These are phyloP conservation scores for Debaryomyces nepalensis DNA, from an alignment of 1,139 yeast genomes.

Conservation along the genomic window DNA sequence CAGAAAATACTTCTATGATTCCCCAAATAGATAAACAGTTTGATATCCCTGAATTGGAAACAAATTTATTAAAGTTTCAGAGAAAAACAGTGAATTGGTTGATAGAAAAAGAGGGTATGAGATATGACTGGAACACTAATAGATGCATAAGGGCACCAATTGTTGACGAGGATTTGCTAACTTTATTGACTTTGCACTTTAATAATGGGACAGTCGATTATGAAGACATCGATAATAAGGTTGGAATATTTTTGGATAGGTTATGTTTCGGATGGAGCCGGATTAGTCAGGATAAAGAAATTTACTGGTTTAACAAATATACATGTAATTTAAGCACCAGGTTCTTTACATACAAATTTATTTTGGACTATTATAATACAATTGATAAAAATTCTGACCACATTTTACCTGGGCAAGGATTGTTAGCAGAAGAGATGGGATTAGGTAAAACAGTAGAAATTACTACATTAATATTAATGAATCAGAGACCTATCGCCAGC, in stretches of 20 bases:
- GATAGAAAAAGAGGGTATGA: conserved; percentile 59
- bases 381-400: conserved; percentile 20
- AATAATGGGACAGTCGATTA: conserved; percentile 11
- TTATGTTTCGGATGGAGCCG: conserved; percentile 59
- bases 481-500: conserved; percentile 56
- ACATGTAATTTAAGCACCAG: conserved; percentile 51
- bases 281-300: conserved; percentile 22
- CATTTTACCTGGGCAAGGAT: conserved; percentile 59
- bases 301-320: conserved; percentile 53
- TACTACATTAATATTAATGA: conserved; percentile 62
- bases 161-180: conserved; percentile 19
- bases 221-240: conserved; percentile 17
- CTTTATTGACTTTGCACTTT: conserved; percentile 2
- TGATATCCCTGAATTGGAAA: conserved; percentile 53
- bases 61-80: conserved; percentile 62
- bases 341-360: conserved; percentile 31
- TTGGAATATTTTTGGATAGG: conserved; percentile 34
- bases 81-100: conserved; percentile 69
- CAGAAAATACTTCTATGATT: conserved; percentile 34
- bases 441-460: conserved; percentile 92
- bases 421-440: conserved; percentile 95
- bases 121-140: conserved; percentile 34
- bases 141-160: conserved; percentile 26
- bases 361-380: conserved; percentile 25
- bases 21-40: conserved; percentile 25